These are phyloP conservation scores for Entoloma clypeatum DNA, from an alignment of 1,284 basidiomycete genomes.

Conservation along the genomic window DNA sequence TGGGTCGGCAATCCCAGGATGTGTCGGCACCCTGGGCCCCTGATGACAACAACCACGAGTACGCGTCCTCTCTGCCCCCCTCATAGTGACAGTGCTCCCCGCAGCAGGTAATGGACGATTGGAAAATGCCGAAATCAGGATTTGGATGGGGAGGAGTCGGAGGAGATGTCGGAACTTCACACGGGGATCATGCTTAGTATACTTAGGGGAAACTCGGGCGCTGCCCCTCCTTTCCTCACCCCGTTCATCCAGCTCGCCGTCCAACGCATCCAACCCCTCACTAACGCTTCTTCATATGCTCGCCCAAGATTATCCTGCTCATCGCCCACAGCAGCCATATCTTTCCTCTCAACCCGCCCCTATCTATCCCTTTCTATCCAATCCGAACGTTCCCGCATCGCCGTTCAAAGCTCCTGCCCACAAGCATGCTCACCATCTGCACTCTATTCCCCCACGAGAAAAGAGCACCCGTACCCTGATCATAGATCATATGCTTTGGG, in stretches of 20 bases:
- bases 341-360: too few species aligned
- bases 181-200: constrained; percentile 13
- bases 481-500: constrained; percentile 80
- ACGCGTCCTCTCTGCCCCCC: too few species aligned
- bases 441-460: constrained; percentile 71
- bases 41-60: too few species aligned
- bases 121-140: constrained; percentile 4
- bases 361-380: constrained; percentile 13
- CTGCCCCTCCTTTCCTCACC: constrained; percentile 2
- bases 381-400: constrained; percentile 13
- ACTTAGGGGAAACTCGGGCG: constrained; percentile 24
- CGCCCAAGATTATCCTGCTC: too few species aligned
- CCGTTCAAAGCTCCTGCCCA: constrained; percentile 59
- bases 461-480: constrained; percentile 79
- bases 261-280: background rate
- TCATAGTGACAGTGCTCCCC: too few species aligned
- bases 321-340: too few species aligned
- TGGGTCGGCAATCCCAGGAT: too few species aligned
- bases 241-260: background rate
- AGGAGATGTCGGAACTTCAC: constrained; percentile 18
- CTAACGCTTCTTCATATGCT: too few species aligned
- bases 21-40: too few species aligned
- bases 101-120: too few species aligned
- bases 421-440: constrained; percentile 70
- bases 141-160: constrained; percentile 21